A percentile compares a stretch with the other conserved stretches of the same genome.
These are phyloP conservation scores for Mycena galopus DNA, from an alignment of 768 basidiomycete genomes.

Conservation along the genomic window DNA sequence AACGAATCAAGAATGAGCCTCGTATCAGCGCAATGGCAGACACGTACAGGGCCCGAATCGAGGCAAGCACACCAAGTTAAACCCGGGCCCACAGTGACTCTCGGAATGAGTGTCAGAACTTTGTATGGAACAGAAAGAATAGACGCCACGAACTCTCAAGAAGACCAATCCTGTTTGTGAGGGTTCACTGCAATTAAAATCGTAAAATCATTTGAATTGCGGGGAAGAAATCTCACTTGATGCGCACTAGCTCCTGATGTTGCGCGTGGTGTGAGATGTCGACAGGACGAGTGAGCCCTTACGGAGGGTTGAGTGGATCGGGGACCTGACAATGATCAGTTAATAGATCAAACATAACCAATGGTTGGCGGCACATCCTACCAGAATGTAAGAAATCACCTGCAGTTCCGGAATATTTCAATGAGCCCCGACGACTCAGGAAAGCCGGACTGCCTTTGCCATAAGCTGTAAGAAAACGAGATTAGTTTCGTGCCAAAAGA, in stretches of 20 bases:
- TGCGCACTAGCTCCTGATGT: background rate
- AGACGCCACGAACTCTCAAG: background rate
- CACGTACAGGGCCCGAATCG: background rate
- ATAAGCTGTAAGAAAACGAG: no score
- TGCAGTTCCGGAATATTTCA: no score
- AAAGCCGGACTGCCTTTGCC: no score
- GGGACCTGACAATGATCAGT: no score
- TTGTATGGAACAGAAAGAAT: background rate
- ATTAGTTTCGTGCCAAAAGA: no score
- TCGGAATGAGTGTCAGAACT: background rate
- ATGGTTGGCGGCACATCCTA: no score
- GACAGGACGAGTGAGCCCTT: no score
- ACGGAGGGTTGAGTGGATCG: no score
- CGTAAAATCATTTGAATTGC: background rate
- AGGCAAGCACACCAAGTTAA: background rate
- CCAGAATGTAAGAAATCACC: no score
- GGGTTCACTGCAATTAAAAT: background rate
- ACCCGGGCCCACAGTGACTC: background rate
- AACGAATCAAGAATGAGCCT: background rate
- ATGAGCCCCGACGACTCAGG: background rate
- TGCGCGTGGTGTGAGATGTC: no score
- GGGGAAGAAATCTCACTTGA: background rate
- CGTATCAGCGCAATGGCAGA: background rate
- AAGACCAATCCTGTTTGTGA: background rate
- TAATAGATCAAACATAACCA: no score